Conservation (phyloP, 73 alveolate genomes). For the Paramecium bursaria region DNA sequence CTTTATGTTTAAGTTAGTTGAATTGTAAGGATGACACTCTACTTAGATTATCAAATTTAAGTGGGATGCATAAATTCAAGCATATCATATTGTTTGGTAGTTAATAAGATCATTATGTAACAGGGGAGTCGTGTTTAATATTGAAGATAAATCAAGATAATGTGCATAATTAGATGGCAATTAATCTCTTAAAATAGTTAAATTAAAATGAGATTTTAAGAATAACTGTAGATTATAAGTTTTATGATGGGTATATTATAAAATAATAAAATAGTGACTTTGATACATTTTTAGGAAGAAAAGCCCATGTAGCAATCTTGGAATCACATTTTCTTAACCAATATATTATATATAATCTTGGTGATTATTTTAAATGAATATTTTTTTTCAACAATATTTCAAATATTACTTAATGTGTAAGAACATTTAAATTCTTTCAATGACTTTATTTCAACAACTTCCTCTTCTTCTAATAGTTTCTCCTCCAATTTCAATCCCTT, state of each 20-base stretch:
- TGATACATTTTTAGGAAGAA: constrained; percentile 69
- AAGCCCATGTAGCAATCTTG: constrained; percentile 65
- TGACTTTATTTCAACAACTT: constrained; percentile 7
- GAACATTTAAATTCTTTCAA: constrained; percentile 47
- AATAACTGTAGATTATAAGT: constrained; percentile 43
- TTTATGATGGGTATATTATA: constrained; percentile 51
- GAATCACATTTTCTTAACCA: constrained; percentile 61
- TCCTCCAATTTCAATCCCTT: constrained; percentile 42
- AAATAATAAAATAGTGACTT: constrained; percentile 14
- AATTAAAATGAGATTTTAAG: constrained; percentile 47
- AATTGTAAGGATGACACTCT: constrained; percentile 86
- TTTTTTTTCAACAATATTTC: too few species aligned
- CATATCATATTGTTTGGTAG: constrained; percentile 45
- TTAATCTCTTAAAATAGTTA: constrained; percentile 21
- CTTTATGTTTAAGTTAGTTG: constrained; percentile 85
- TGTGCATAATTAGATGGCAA: constrained; percentile 56
- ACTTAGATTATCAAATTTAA: not conserved
- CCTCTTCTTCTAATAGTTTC: constrained; percentile 24
- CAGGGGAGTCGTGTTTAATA: constrained; percentile 11
- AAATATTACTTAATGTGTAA: constrained; percentile 44
- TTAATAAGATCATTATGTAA: constrained; percentile 53
- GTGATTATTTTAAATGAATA: constrained; percentile 63
- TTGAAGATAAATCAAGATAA: constrained; percentile 1
- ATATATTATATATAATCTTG: constrained; percentile 63
- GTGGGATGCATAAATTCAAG: constrained; percentile 50